phyloP scores from a whole-genome alignment of 768 basidiomycete genomes.

The Coprinopsis cinerea region DNA sequence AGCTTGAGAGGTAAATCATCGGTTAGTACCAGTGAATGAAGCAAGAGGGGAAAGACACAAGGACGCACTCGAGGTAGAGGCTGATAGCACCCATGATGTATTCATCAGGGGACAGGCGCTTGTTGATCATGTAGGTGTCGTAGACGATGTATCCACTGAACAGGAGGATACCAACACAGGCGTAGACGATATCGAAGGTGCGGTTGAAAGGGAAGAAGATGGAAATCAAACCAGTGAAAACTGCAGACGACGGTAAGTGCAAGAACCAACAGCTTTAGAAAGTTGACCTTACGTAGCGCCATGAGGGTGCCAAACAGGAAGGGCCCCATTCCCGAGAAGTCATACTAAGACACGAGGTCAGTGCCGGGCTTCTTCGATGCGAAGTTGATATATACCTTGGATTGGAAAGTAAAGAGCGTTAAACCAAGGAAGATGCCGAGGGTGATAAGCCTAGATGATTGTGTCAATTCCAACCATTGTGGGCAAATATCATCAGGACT shows the following conservation, averaged over 20 bases:
- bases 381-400: constrained; percentile 53
- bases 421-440: constrained; percentile 90
- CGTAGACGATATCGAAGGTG: constrained; percentile 78
- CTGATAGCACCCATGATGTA: constrained; percentile 86
- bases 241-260: constrained; percentile 27
- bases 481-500: constrained; percentile 20
- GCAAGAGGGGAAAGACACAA: constrained; percentile 16
- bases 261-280: not conserved
- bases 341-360: constrained; percentile 52
- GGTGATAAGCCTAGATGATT: constrained; percentile 62
- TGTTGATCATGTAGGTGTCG: constrained; percentile 88
- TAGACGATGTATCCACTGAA: constrained; percentile 90
- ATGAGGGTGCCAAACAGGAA: constrained; percentile 84
- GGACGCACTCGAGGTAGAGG: constrained; percentile 84
- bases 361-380: not conserved
- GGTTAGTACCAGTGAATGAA: constrained; percentile 12
- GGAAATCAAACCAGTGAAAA: constrained; percentile 77
- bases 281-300: constrained; percentile 54
- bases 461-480: constrained; percentile 7
- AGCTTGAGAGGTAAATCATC: constrained; percentile 36
- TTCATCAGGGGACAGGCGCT: constrained; percentile 86
- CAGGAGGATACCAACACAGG: constrained; percentile 70
- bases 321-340: constrained; percentile 89
- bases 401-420: constrained; percentile 92
- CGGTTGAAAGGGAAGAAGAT: constrained; percentile 82